Evolutionary conservation across 495 filamentous ascomycete species (phyloP).

Genomic region (Hypoxylon cercidicola): DNA sequence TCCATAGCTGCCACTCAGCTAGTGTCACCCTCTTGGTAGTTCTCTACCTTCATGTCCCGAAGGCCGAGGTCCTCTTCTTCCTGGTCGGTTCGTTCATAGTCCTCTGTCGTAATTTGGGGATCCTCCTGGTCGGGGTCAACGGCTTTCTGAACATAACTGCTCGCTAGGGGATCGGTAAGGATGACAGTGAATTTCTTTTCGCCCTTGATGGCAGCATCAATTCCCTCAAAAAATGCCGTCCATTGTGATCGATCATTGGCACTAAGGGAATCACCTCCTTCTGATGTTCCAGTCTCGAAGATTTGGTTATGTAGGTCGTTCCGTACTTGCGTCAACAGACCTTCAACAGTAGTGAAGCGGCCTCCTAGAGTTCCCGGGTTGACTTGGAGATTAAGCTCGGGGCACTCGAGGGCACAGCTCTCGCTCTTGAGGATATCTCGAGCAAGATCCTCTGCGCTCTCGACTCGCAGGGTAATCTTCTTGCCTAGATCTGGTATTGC

Average conservation of each 20-base stretch:
- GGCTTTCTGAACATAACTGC: slow-evolving; percentile 92
- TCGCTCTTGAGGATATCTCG: slow-evolving; percentile 98
- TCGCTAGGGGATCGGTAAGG: slow-evolving; percentile 87
- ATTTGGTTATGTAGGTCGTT: slow-evolving; percentile 87
- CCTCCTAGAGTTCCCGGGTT: slow-evolving; percentile 93
- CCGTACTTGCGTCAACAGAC: slow-evolving; percentile 90
- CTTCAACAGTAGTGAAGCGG: slow-evolving; percentile 97
- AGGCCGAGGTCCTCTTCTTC: slow-evolving; percentile 93
- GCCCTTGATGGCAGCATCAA: slow-evolving; percentile 82
- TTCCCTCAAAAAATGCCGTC: slow-evolving; percentile 79
- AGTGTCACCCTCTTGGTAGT: slow-evolving; percentile 70
- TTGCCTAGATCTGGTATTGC: slow-evolving; percentile 88
- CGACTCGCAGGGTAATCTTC: slow-evolving; percentile 80
- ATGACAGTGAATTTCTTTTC: slow-evolving; percentile 86
- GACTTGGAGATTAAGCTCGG: slow-evolving; percentile 84
- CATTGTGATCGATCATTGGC: slow-evolving; percentile 72
- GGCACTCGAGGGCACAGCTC: slow-evolving; percentile 83
- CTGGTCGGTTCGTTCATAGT: slow-evolving; percentile 86
- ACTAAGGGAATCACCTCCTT: slow-evolving; percentile 76
- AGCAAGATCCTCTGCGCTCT: slow-evolving; percentile 78
- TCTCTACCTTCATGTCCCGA: slow-evolving; percentile 90
- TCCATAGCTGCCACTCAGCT: slow-evolving; percentile 16
- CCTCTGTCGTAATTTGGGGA: slow-evolving; percentile 80
- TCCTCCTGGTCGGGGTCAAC: slow-evolving; percentile 75
- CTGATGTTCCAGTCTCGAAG: slow-evolving; percentile 72